These are phyloP conservation scores for Lactifluus rugatus DNA, from an alignment of 768 basidiomycete species.

Conservation along the genomic window DNA sequence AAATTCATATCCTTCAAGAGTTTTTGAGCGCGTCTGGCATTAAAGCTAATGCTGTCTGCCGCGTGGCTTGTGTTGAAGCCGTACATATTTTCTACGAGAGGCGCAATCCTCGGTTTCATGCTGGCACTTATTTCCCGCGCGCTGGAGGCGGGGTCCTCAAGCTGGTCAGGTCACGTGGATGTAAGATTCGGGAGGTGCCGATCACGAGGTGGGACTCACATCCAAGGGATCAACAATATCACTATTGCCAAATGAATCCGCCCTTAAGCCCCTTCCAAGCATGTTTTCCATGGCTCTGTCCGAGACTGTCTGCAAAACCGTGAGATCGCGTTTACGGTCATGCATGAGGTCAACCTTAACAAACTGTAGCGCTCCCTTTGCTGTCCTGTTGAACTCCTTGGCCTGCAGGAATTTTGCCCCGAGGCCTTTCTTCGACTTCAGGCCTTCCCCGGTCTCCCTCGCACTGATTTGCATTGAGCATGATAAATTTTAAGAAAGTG, in stretches of 20 bases:
- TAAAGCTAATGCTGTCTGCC: background rate
- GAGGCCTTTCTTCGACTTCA: background rate
- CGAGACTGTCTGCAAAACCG: background rate
- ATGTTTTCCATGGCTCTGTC: background rate
- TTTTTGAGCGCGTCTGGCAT: background rate
- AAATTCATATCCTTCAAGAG: background rate
- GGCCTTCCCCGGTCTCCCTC: background rate
- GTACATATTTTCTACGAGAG: background rate
- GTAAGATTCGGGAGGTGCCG: background rate
- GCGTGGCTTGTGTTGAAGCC: background rate
- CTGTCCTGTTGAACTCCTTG: background rate
- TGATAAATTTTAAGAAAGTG: background rate
- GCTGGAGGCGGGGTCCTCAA: background rate
- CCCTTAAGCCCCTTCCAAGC: background rate
- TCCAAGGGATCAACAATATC: background rate
- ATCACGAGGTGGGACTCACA: background rate
- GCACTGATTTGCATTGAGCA: background rate
- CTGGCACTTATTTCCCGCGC: background rate
- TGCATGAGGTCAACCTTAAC: background rate
- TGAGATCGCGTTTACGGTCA: background rate
- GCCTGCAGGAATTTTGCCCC: constrained; percentile 4
- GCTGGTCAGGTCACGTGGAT: background rate
- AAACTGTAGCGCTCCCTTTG: background rate
- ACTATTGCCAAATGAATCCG: background rate
- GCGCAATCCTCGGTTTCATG: background rate